Percentiles rank a stretch among this genome's conserved stretches.
phyloP scores from a whole-genome alignment of 441 rosid species.

The Iberis amara region DNA sequence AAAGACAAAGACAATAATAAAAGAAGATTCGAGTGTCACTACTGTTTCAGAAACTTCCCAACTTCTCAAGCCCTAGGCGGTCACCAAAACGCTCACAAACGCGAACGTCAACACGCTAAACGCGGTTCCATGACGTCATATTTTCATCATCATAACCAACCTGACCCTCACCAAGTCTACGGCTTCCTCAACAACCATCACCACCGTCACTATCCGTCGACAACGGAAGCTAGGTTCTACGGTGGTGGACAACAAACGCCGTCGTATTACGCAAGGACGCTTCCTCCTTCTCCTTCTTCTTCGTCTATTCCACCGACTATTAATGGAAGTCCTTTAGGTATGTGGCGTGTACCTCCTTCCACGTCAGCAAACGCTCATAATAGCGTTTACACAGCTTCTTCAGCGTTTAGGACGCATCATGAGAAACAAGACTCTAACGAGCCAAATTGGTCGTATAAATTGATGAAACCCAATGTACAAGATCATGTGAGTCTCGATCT shows the following conservation, averaged over 20 bases:
- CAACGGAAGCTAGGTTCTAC: slow-evolving; percentile 25
- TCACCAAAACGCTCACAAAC: slow-evolving; percentile 47
- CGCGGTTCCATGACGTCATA: slow-evolving; percentile 35
- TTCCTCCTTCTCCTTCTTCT: slow-evolving; percentile 14
- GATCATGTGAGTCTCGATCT: slow-evolving; percentile 46
- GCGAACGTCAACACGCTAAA: slow-evolving; percentile 40
- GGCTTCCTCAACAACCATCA: slow-evolving; percentile 29
- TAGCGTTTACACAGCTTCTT: too few species aligned
- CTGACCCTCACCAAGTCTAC: slow-evolving; percentile 33
- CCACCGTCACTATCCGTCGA: slow-evolving; percentile 29
- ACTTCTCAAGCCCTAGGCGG: slow-evolving; percentile 51
- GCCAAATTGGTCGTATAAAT: slow-evolving; percentile 36
- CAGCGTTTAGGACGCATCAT: slow-evolving; percentile 27
- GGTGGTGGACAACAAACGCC: slow-evolving; percentile 33
- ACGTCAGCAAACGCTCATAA: slow-evolving; percentile 28
- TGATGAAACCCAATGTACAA: slow-evolving; percentile 35
- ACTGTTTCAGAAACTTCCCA: slow-evolving; percentile 38
- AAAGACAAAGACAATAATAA: slow-evolving; percentile 19
- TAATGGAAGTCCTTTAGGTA: slow-evolving; percentile 32
- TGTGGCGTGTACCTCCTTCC: slow-evolving; percentile 36
- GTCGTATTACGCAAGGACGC: slow-evolving; percentile 32
- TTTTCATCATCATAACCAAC: slow-evolving; percentile 25
- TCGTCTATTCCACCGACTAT: slow-evolving; percentile 26
- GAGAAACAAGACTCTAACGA: slow-evolving; percentile 25
- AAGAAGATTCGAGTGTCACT: slow-evolving; percentile 42